A percentile compares a stretch with the other conserved stretches of the same genome.
Evolutionary conservation across 257 asterid genomes (phyloP).

Genomic region (Forsythia suspensa): DNA sequence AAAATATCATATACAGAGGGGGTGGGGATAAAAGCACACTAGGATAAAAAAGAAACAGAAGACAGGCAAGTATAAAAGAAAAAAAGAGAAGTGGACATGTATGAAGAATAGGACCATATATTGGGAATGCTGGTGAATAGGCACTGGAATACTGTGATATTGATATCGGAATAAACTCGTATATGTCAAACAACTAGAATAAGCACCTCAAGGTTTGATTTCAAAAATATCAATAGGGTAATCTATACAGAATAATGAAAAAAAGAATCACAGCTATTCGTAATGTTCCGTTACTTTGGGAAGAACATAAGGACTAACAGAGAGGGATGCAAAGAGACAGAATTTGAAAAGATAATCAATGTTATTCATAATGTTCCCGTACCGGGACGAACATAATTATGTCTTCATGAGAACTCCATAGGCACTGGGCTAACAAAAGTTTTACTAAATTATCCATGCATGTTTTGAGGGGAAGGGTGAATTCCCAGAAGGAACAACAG

Average conservation of each 20-base stretch:
- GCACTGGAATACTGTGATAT: not conserved
- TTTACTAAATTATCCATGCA: not conserved
- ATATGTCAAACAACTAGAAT: constrained; percentile 18
- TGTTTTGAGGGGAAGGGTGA: constrained; percentile 9
- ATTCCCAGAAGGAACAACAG: not conserved
- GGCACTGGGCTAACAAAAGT: not conserved
- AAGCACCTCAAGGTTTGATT: not conserved
- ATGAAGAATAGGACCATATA: constrained; percentile 13
- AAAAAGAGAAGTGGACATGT: constrained; percentile 2
- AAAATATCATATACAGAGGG: constrained; percentile 10
- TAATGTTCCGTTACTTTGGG: not conserved
- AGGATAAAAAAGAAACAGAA: not conserved
- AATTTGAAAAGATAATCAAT: not conserved
- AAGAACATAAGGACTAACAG: not conserved
- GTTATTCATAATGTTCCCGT: not conserved
- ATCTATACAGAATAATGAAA: not conserved
- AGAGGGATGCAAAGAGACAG: not conserved
- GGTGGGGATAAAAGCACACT: not conserved
- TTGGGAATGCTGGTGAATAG: not conserved
- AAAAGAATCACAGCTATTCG: not conserved
- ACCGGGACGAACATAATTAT: not conserved
- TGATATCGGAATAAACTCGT: constrained; percentile 14
- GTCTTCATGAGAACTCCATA: not conserved
- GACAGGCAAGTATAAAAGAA: not conserved
- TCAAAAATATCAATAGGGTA: not conserved